Percentiles rank a stretch among this genome's conserved stretches.
Evolutionary conservation across 2,329 filamentous ascomycete genomes (phyloP).

Genomic region (Simplicillium aogashimaense): DNA sequence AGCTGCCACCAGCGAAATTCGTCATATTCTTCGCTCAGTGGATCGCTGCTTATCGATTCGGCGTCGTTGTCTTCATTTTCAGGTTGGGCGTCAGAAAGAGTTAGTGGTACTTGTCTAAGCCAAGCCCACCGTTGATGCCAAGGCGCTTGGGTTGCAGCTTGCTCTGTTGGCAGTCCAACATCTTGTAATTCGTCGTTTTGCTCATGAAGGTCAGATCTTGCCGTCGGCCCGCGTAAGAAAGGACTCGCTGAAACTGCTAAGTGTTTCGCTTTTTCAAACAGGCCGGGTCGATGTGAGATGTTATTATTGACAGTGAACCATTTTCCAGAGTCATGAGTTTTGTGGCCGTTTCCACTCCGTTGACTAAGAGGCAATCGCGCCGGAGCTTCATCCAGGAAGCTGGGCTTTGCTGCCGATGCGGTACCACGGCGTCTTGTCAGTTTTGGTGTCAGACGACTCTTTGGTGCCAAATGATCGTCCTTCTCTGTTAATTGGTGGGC

Average conservation of each 20-base stretch:
- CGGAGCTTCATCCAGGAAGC: background rate
- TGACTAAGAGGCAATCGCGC: background rate
- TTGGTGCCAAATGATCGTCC: background rate
- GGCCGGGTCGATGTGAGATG: slow-evolving; percentile 1
- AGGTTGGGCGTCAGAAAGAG: slow-evolving; percentile 1
- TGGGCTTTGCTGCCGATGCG: background rate
- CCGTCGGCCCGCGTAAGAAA: slow-evolving; percentile 4
- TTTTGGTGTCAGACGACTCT: background rate
- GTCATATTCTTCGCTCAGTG: background rate
- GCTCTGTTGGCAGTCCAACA: slow-evolving; percentile 10
- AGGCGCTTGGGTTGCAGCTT: slow-evolving; percentile 2
- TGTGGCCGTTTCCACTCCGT: slow-evolving; percentile 3
- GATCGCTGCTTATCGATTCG: too few relatives aligned
- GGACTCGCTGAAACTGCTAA: slow-evolving; percentile 6
- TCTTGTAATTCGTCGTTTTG: slow-evolving; percentile 13
- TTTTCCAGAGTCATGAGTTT: too few relatives aligned
- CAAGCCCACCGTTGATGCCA: slow-evolving; percentile 12
- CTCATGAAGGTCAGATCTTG: slow-evolving; percentile 11
- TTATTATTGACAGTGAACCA: too few relatives aligned
- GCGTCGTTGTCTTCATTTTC: slow-evolving; percentile 4
- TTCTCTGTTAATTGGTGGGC: too few relatives aligned
- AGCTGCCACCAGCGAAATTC: slow-evolving; percentile 15
- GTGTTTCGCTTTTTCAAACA: slow-evolving; percentile 5
- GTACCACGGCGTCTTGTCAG: background rate
- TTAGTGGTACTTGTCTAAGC: slow-evolving; percentile 9